Percentiles rank a stretch among this genome's conserved stretches.
These are phyloP conservation scores for Phanerodontia chrysosporium DNA, from an alignment of 768 basidiomycete genomes.

Conservation along the genomic window DNA sequence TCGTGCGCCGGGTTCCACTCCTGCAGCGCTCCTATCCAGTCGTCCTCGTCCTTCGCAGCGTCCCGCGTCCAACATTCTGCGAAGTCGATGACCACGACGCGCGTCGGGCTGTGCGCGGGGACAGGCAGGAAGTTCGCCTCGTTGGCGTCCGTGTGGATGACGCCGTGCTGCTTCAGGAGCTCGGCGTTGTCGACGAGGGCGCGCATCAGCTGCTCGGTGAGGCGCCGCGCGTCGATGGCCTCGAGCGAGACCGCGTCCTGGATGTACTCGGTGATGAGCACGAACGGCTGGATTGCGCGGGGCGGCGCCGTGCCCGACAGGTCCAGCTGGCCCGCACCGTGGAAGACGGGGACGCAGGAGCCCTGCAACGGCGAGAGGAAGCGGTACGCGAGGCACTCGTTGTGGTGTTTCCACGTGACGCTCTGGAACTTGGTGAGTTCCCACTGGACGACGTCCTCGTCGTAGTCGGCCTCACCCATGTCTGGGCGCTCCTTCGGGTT, in stretches of 20 bases:
- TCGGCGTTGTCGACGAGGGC: neutral
- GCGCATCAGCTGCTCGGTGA: neutral
- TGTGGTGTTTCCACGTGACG: neutral
- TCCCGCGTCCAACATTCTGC: neutral
- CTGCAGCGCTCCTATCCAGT: neutral
- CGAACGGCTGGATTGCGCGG: neutral
- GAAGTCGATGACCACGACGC: neutral
- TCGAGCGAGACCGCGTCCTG: neutral
- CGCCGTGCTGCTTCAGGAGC: neutral
- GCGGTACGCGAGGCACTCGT: neutral
- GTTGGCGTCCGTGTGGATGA: neutral
- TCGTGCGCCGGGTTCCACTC: neutral
- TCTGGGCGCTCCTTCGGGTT: neutral
- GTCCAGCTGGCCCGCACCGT: neutral
- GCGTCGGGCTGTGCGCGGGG: neutral
- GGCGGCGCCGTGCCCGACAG: neutral
- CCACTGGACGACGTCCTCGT: neutral
- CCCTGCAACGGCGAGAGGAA: neutral
- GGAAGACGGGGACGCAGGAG: neutral
- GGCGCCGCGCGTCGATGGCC: neutral
- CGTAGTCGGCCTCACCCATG: neutral
- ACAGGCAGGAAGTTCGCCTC: neutral
- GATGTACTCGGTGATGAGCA: neutral
- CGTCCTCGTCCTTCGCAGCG: neutral
- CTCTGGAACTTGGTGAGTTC: neutral